Base-by-base conservation (phyloP, 768 basidiomycete genomes). In the Suillus plorans region DNA sequence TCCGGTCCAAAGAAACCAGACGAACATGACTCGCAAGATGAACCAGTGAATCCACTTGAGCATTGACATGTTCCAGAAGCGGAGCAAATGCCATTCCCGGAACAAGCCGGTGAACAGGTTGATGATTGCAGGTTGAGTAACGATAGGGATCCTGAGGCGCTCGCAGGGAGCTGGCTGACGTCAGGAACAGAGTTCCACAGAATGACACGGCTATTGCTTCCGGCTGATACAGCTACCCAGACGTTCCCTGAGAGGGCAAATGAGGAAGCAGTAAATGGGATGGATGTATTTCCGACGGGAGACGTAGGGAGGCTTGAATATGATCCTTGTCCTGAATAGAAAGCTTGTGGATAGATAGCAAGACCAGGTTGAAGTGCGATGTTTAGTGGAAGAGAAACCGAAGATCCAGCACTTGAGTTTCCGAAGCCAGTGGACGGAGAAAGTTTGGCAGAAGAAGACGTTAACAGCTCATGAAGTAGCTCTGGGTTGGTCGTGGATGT, bases 131-230 rank as follows among this genome's bases (percentile, higher is more conserved):
- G 80, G 68, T 87, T 87, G 49, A 89, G 74, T n/a, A 94, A 78
- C 2, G 84, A 79, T n/a, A 92, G 77, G 0, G 85, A 79, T 37
- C 79, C 80, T 0, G 82, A 75, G 42, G 76, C 77, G 4, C 80
- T 75, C 1, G 81, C 71, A 3, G 91, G 89, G 16, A 94, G 81
- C 72, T 94, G 88, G 3, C 85, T 77, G 25, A 90, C 71, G 70
- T 95, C 92, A 13, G 93, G 88, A 53, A 95, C 78, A 12, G 89
- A 86, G 66, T 92, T 86, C 91, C 92, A 95, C 39, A 95, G 71
- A 25, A 94, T 81, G 18, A 92, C 73, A 31, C 89, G 88, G 44
- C 80, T 78, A 64, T 82, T 84, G 36, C 80, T 79, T n/a, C 84
- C 82, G 1, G 85, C 76, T 7, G 81, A 81, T 13, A 95, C 78